Base-by-base conservation (phyloP, 2,329 filamentous ascomycete species). In the Calonectria multiphialidica region DNA sequence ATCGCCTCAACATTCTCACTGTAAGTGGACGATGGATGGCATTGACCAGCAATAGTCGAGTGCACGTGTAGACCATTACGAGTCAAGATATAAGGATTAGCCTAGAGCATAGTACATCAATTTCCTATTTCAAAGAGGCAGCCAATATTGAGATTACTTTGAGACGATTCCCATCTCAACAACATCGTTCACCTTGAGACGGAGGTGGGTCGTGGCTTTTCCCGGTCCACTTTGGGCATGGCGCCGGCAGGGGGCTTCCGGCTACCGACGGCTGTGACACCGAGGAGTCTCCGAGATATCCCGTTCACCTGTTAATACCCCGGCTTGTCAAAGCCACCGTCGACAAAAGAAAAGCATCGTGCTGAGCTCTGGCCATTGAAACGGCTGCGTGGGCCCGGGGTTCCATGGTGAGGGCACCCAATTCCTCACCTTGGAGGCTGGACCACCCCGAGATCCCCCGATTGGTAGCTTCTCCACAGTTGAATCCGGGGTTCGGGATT, bases 201-300 rank as follows among this genome's bases (percentile, higher is more conserved):
- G 21, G 33, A 59, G 33, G 53, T 40, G 53, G 53, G 53, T 33
- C 53, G 53, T 59, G 53, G 53, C 53, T 59, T 40, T 18, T 15
- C 16, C 9, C 10, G 53, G 40, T 33, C 53, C 53, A 59, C 53
- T 12, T 12, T 9, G 33, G 23, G 37, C n/a, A 40, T 59, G 53
- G 53, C 53, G 53, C 13, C 13, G n/a, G 8, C 53, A 59, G 35
- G 53, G 53, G 53, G 21, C 7, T 40, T 59, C 53, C 53, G 53
- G 53, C 53, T 59, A 59, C 35, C 35, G 53, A 59, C 53, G 53
- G 53, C 53, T 28, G 44, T 40, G 53, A 59, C 53, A 37, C 53
- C 53, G 53, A 59, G 23, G 35, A 59, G 53, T 59, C 33, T 30
- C 53, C 53, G 53, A 59, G 53, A 59, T 59, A 37, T 59, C 53